Percentiles rank a stretch among this genome's conserved stretches.
Conservation (phyloP, 768 basidiomycete genomes). For the Clitopilus hobsonii region DNA sequence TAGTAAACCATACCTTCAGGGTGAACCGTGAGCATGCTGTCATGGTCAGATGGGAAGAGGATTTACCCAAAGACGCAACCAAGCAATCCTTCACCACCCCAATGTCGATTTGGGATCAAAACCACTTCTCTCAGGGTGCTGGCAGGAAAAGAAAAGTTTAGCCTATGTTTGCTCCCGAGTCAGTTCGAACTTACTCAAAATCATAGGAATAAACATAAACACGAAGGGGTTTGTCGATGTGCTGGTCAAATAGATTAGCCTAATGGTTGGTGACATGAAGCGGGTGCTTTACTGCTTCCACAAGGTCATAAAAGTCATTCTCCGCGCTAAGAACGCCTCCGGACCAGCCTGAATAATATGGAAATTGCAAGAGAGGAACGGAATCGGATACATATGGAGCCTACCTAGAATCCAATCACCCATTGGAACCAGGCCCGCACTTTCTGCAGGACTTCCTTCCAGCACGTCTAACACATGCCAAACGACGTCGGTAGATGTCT, state of each 20-base stretch:
- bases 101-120: constrained; percentile 91
- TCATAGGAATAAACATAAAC: constrained; percentile 97
- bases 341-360: constrained; percentile 81
- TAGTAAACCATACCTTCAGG: constrained; percentile 74
- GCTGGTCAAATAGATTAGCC: constrained; percentile 37
- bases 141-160: constrained; percentile 9
- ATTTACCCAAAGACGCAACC: constrained; percentile 97
- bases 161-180: constrained; percentile 1
- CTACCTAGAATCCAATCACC: constrained; percentile 49
- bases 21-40: constrained; percentile 3
- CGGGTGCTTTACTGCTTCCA: constrained; percentile 69
- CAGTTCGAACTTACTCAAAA: constrained; percentile 69
- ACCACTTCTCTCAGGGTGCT: constrained; percentile 93
- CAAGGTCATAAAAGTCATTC: constrained; percentile 94
- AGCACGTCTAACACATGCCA: constrained; percentile 98
- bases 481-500: constrained; percentile 84
- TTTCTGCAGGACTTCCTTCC: constrained; percentile 95
- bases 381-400: constrained; percentile 1
- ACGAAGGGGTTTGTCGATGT: constrained; percentile 88
- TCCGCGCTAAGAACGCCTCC: constrained; percentile 89
- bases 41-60: not conserved
- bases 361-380: not conserved
- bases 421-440: constrained; percentile 93
- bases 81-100: constrained; percentile 94
- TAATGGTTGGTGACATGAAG: not conserved